A percentile compares a stretch with the other conserved stretches of the same genome.
Conservation (phyloP, 345 rosid genomes). For the Schrenkiella parvula region DNA sequence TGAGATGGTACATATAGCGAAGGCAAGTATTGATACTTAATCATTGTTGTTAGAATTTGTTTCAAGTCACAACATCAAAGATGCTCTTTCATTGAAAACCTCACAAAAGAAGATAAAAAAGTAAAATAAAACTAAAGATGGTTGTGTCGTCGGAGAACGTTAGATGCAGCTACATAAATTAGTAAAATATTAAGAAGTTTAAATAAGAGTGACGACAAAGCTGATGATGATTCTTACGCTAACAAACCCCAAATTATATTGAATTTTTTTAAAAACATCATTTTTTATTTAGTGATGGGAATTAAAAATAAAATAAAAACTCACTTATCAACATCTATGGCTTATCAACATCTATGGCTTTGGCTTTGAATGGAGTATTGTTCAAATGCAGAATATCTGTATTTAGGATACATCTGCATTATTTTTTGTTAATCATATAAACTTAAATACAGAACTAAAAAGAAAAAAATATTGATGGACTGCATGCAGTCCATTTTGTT, state of each 20-base stretch:
- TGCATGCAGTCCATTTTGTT: too few species aligned
- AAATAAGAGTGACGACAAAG: conserved; percentile 27
- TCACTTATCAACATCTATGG: not conserved
- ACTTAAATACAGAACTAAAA: too few species aligned
- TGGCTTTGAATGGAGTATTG: too few species aligned
- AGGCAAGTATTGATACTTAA: conserved; percentile 20
- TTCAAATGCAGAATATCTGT: too few species aligned
- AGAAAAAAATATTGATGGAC: too few species aligned
- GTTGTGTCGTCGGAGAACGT: not conserved
- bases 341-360: too few species aligned
- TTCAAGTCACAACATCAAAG: not conserved
- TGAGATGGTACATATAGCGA: not conserved
- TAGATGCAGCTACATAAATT: not conserved
- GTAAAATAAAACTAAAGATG: too few species aligned
- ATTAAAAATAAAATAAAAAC: not conserved
- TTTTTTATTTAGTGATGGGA: conserved; percentile 1
- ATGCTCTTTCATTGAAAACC: too few species aligned
- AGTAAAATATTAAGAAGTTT: not conserved
- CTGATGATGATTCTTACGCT: conserved; percentile 10
- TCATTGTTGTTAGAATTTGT: not conserved
- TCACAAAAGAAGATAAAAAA: too few species aligned
- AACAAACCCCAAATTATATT: conserved; percentile 4
- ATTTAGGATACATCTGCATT: too few species aligned
- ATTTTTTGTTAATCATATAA: too few species aligned
- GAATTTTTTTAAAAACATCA: not conserved